Base-by-base conservation (phyloP, 2,329 filamentous ascomycete genomes). In the Hymenoscyphus fraxineus region DNA sequence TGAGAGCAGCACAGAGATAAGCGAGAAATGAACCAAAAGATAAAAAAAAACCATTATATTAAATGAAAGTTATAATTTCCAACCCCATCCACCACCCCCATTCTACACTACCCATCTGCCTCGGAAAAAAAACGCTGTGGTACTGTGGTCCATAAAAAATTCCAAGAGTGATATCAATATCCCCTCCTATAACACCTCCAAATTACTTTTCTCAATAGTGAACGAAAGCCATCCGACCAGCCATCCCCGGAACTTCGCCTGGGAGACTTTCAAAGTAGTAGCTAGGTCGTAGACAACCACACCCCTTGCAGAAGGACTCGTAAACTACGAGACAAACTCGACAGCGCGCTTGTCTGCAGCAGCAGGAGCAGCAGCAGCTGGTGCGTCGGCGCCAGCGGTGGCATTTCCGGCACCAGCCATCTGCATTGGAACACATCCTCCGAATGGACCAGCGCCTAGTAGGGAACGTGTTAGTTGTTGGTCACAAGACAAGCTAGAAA, bases 351-450 rank as follows among this genome's bases (percentile, higher is more conserved):
- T 54, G 19, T 35, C 35, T 10, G 58, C 58, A 41, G 58, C 38
- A 12, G 58, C n/a, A 16, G 27, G 15, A 16, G 22, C 27, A 54
- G 6, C 41, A 27, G 58, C 38, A 15, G 58, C n/a, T 9, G 27
- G 6, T 31, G 22, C 3, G 4, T 61, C 61, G 38, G 6, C 41
- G 3, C 22, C 44, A n/a, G 59, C 66, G 62, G 67, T 66, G 7
- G 67, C 60, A 12, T 68, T 69, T 9, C 65, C 65, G 9, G 47
- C 47, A 5, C 15, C 16, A 27, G 19, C 70, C 69, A 80, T 81
- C 74, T 86, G 83, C 7, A 86, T 80, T 13, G 84, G 82, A 19
- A 87, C 81, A 68, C 85, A 83, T 58, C 84, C 85, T 62, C 86
- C 86, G 71, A 88, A 88, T 38, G 86, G 86, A 15, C 86, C 85